phyloP scores from a whole-genome alignment of 768 basidiomycete species.

The Strobilomyces dryophilus region DNA sequence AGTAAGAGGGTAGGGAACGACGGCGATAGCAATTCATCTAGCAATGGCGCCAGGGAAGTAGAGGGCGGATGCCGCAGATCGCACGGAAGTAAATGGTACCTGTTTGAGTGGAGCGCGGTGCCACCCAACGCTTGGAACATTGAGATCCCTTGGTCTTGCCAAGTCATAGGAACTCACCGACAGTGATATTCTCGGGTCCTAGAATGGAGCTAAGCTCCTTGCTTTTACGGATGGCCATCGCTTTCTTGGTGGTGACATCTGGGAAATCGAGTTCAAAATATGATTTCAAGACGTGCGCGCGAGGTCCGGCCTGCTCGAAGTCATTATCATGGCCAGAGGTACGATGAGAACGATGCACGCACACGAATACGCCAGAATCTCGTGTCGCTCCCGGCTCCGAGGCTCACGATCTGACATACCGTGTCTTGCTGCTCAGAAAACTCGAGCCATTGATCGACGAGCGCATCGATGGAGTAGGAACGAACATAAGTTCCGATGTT shows the following conservation, averaged over 20 bases:
- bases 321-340: background rate
- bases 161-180: slow-evolving; percentile 7
- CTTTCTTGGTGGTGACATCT: slow-evolving; percentile 80
- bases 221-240: slow-evolving; percentile 55
- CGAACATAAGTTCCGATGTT: slow-evolving; percentile 40
- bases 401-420: slow-evolving; percentile 81
- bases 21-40: slow-evolving; percentile 47
- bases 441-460: slow-evolving; percentile 46
- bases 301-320: slow-evolving; percentile 50
- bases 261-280: slow-evolving; percentile 93
- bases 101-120: slow-evolving; percentile 35
- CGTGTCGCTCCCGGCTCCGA: slow-evolving; percentile 95
- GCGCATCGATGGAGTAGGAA: slow-evolving; percentile 57
- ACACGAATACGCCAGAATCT: slow-evolving; percentile 90
- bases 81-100: slow-evolving; percentile 58
- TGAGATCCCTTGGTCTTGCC: background rate
- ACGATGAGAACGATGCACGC: slow-evolving; percentile 28
- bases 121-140: slow-evolving; percentile 13
- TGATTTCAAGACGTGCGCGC: slow-evolving; percentile 43
- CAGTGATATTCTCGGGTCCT: slow-evolving; percentile 15
- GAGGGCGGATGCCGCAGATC: slow-evolving; percentile 68
- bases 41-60: slow-evolving; percentile 39
- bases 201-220: slow-evolving; percentile 34
- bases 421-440: slow-evolving; percentile 36
- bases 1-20: slow-evolving; percentile 73